Conservation (phyloP, 257 asterid genomes). For the Ilex aquifolium region DNA sequence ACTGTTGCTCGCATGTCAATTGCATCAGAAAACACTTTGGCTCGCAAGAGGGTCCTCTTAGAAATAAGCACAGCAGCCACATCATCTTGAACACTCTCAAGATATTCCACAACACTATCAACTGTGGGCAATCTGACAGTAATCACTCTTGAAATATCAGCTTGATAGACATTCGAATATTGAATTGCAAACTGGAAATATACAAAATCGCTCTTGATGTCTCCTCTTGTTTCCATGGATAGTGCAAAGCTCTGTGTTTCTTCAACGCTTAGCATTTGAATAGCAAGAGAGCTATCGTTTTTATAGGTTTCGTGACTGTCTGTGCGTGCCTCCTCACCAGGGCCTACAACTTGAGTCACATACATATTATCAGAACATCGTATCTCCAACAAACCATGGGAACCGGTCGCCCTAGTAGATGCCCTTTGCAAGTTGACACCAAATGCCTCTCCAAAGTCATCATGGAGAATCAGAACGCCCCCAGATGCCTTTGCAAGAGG, state of each 20-base stretch:
- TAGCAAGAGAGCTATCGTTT: slow-evolving; percentile 54
- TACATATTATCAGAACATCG: slow-evolving; percentile 83
- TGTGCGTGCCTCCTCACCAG: slow-evolving; percentile 80
- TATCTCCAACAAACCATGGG: slow-evolving; percentile 80
- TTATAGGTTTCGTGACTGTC: slow-evolving; percentile 65
- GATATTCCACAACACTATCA: slow-evolving; percentile 74
- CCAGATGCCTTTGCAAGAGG: slow-evolving; percentile 92
- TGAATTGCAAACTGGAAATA: slow-evolving; percentile 75
- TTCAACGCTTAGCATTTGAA: slow-evolving; percentile 82
- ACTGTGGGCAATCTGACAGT: slow-evolving; percentile 79
- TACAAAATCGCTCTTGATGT: slow-evolving; percentile 83
- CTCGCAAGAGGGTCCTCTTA: slow-evolving; percentile 74
- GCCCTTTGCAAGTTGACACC: slow-evolving; percentile 98
- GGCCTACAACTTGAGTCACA: slow-evolving; percentile 87
- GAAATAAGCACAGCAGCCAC: slow-evolving; percentile 87
- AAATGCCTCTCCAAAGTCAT: slow-evolving; percentile 96
- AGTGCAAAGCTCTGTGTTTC: slow-evolving; percentile 84
- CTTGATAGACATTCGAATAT: slow-evolving; percentile 73
- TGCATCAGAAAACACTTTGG: slow-evolving; percentile 56
- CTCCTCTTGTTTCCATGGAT: slow-evolving; percentile 65
- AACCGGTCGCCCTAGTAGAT: slow-evolving; percentile 81
- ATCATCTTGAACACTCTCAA: slow-evolving; percentile 87
- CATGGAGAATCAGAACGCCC: slow-evolving; percentile 79
- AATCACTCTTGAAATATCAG: slow-evolving; percentile 86
- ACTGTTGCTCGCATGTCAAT: slow-evolving; percentile 62